These are phyloP conservation scores for Eragrostis tef DNA, from an alignment of 202 grass and related monocot species.

Conservation along the genomic window DNA sequence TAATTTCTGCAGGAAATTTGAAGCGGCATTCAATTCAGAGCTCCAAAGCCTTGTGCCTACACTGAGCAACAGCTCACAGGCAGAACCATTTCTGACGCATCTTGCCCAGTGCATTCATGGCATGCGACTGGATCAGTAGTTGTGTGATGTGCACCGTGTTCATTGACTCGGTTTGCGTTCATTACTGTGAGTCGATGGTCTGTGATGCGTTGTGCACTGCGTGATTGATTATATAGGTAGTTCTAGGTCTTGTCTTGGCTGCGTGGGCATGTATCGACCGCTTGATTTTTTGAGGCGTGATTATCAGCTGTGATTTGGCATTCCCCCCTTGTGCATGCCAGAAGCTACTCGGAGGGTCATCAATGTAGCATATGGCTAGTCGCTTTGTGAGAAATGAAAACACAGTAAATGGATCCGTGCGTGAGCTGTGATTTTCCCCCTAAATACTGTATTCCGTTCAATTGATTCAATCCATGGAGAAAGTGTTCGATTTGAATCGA, in stretches of 20 bases:
- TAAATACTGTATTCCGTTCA: too few species aligned
- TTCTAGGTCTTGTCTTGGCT: background rate
- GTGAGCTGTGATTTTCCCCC: too few species aligned
- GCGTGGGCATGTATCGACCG: background rate
- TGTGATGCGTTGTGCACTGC: background rate
- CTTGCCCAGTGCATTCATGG: constrained; percentile 88
- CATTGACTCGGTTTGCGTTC: background rate
- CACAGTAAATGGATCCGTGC: too few species aligned
- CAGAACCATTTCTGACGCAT: constrained; percentile 85
- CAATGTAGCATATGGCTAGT: background rate
- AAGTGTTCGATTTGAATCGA: too few species aligned
- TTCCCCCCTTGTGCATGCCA: background rate
- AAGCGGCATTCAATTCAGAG: constrained; percentile 84
- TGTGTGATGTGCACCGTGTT: background rate
- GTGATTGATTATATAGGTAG: background rate
- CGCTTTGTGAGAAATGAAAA: background rate
- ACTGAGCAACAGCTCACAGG: constrained; percentile 74
- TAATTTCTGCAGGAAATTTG: constrained; percentile 74
- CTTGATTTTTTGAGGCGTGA: constrained; percentile 13
- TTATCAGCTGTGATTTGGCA: background rate
- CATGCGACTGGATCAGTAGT: constrained; percentile 61
- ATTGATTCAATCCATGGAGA: too few species aligned
- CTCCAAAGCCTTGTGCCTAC: constrained; percentile 76
- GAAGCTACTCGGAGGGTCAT: background rate
- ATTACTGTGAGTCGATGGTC: background rate